Base-by-base conservation (phyloP, 345 rosid genomes). In the Linum usitatissimum region DNA sequence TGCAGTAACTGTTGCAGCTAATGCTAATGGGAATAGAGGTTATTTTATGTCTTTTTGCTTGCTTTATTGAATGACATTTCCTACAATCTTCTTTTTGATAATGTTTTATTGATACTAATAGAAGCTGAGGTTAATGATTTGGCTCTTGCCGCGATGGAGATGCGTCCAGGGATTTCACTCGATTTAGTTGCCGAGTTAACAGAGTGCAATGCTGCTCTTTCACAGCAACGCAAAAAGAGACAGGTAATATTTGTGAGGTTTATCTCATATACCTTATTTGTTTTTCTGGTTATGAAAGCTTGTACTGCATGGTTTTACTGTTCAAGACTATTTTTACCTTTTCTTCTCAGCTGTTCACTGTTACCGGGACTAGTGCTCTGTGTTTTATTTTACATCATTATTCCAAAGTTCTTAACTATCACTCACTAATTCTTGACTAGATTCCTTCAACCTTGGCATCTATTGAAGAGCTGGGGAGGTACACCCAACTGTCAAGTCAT, bases 11-110 rank as follows among this genome's bases (percentile, higher is more conserved):
- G 79, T 73, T 63, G 45, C 79, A 28, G 72, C 70, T 18, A 72
- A 75, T 76, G 76, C 79, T 73, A 93, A 93, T 72, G 99, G 99
- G 58, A 87, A 87, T 71, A 76, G 96, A 84, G 91, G 97, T 90
- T 64, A 42, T 53, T 78, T 64, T 64, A 42, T 53, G 53, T 21
- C 62, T 6, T 36, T 10, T 45, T 55, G 62, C 17, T 21, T 15
- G 19, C 3, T 66, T 38, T 39, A 34, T 42, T 42, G 15, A 30
- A 3, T 45, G 5, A 34, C 38, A 28, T 19, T 63, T 55, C 30
- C 53, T 49, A 61, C 19, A 48, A 4, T 67, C 34, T 55, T 57
- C 66, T 18, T 54, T 69, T 64, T 55, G 18, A 49, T 60, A 6
- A 6, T 66, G 18, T 40, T n/a, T 49, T 67, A 30, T 18, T 75